A percentile compares a stretch with the other conserved stretches of the same genome.
Evolutionary conservation across 2,329 filamentous ascomycete species (phyloP).

Genomic region (Ophiostoma sp.): DNA sequence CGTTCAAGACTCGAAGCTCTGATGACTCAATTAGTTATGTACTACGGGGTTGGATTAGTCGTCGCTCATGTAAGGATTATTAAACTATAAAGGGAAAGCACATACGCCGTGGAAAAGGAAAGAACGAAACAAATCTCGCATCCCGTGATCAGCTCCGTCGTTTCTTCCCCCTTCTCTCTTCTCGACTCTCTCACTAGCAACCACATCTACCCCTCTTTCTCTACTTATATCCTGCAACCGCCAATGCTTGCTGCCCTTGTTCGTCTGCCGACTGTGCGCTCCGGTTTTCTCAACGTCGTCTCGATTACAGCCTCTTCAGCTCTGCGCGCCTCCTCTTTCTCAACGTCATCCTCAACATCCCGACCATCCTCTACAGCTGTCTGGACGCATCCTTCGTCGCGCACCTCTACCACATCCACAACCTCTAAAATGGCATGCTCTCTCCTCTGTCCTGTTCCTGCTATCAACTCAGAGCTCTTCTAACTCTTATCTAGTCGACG

Average conservation of each 20-base stretch:
- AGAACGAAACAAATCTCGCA: neutral
- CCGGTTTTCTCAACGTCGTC: conserved; percentile 4
- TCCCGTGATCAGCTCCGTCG: neutral
- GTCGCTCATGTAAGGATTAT: conserved; percentile 21
- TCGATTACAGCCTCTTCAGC: neutral
- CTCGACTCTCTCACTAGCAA: neutral
- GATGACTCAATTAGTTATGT: neutral
- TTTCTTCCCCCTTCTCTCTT: neutral
- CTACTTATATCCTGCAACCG: neutral
- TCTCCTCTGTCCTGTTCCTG: neutral
- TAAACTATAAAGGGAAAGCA: conserved; percentile 2
- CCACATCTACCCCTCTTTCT: conserved; percentile 3
- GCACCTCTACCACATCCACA: conserved; percentile 4
- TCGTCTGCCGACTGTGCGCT: conserved; percentile 22
- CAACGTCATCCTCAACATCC: neutral
- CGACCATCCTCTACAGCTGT: neutral
- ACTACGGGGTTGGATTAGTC: neutral
- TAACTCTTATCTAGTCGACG: conserved; percentile 17
- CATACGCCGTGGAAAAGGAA: neutral
- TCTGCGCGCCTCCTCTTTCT: neutral
- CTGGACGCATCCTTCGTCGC: neutral
- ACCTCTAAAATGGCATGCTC: conserved; percentile 7
- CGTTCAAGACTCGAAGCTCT: too few species aligned
- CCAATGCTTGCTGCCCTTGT: conserved; percentile 22
- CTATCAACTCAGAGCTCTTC: neutral